Base-by-base conservation (phyloP, 2,329 filamentous ascomycete genomes). In the Stemphylium vesicarium region DNA sequence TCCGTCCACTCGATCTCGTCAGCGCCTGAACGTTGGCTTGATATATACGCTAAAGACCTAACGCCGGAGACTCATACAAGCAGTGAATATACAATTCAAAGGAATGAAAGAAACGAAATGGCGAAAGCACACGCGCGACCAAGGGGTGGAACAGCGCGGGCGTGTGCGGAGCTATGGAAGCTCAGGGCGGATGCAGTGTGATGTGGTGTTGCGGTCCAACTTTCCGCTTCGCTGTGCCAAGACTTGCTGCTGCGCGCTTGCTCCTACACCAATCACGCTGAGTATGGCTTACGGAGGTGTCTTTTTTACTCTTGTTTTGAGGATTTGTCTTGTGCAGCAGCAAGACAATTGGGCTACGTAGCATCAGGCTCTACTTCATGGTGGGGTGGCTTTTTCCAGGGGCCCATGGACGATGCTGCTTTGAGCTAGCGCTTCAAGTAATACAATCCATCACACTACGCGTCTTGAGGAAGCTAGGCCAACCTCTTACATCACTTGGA, bases 81-180 rank as follows among this genome's bases (percentile, higher is more conserved):
- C 63, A 65, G 62, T 66, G 66, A 64, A 59, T 65, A 69, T 62
- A 53, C 60, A 64, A 64, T 62, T 66, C 64, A 74, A 77, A 76
- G 68, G 75, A 76, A 73, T 65, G 75, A 76, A 74, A 70, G 72
- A 71, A 74, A 77, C 60, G 60, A 64, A 62, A 65, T 53, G 48
- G 55, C 50, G 45, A 52, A 55, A 57, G 53, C 56, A 58, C 57
- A 61, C 64, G 60, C 70, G 64, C 67, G 53, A 63, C 60, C 62
- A 56, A 62, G 52, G 38, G 48, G 42, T 57, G 53, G 60, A 53
- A 58, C 61, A 59, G 65, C 64, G 65, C 59, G 58, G 36, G 56
- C 59, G 59, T 50, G 51, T 45, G 50, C 43, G 49, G 54, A 62
- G 61, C 59, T 57, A 24, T 38, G 38, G 50, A 45, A 62, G 59